Conservation (phyloP, 805 yeast species). For the Metschnikowia anglica region DNA sequence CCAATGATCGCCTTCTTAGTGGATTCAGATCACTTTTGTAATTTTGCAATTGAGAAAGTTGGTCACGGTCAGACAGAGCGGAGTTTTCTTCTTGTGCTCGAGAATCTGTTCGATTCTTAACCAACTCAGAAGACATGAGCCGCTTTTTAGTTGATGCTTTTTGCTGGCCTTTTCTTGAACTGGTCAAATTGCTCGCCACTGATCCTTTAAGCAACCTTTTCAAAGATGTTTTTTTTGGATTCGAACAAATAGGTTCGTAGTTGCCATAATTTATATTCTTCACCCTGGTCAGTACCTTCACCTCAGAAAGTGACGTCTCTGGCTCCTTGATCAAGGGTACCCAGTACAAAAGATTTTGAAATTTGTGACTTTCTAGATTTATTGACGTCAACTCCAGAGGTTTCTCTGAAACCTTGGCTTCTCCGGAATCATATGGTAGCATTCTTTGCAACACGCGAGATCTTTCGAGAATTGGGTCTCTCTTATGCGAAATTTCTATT, state of each 20-base stretch:
- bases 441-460: background rate
- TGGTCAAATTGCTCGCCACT: background rate
- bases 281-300: constrained; percentile 34
- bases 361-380: background rate
- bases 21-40: background rate
- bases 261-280: constrained; percentile 17
- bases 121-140: background rate
- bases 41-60: background rate
- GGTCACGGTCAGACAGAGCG: too few species aligned
- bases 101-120: background rate
- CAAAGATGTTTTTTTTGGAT: background rate
- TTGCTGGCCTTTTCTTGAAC: background rate
- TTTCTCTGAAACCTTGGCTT: background rate
- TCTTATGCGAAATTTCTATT: background rate
- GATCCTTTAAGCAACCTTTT: background rate
- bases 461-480: background rate
- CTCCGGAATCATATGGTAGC: background rate
- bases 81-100: background rate
- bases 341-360: background rate
- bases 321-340: constrained; percentile 30
- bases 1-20: constrained; percentile 30
- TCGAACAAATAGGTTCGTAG: constrained; percentile 12
- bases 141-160: background rate
- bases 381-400: too few species aligned
- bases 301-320: constrained; percentile 29